Percentiles rank a stretch among this genome's conserved stretches.
phyloP scores from a whole-genome alignment of 257 asterid species.

The Lycium ferocissimum region DNA sequence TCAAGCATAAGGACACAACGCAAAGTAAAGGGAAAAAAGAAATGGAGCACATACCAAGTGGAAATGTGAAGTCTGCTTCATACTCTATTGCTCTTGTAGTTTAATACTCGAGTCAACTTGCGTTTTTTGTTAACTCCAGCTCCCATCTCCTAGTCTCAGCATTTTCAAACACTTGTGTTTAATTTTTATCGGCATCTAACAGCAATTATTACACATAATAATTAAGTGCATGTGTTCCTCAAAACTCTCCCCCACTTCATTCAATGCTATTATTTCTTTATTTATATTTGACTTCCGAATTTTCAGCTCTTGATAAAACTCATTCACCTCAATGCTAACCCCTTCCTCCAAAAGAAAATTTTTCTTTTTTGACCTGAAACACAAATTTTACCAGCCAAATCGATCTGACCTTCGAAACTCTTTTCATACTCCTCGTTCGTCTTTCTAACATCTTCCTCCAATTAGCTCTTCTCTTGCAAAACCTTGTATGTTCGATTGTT shows the following conservation, averaged over 20 bases:
- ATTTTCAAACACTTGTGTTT: constrained; percentile 49
- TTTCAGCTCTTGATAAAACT: constrained; percentile 40
- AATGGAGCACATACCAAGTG: not conserved
- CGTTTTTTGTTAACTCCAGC: not conserved
- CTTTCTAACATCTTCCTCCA: no score
- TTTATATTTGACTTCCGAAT: constrained; percentile 40
- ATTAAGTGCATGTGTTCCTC: constrained; percentile 40
- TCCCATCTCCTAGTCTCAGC: constrained; percentile 49
- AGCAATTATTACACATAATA: constrained; percentile 17
- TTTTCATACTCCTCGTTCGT: no score
- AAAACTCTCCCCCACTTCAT: constrained; percentile 42
- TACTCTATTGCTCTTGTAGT: not conserved
- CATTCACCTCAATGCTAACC: not conserved
- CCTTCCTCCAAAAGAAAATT: not conserved
- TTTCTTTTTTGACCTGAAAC: no score
- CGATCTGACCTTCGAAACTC: no score
- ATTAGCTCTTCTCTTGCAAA: no score
- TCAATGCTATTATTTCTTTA: constrained; percentile 30
- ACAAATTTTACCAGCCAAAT: no score
- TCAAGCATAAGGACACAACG: not conserved
- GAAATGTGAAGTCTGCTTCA: constrained; percentile 26
- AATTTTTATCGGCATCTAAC: not conserved
- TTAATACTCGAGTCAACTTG: not conserved
- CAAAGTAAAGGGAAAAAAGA: not conserved
- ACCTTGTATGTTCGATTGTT: no score